Conservation (phyloP, 441 rosid genomes). For the Pelargonium fulgidum region DNA sequence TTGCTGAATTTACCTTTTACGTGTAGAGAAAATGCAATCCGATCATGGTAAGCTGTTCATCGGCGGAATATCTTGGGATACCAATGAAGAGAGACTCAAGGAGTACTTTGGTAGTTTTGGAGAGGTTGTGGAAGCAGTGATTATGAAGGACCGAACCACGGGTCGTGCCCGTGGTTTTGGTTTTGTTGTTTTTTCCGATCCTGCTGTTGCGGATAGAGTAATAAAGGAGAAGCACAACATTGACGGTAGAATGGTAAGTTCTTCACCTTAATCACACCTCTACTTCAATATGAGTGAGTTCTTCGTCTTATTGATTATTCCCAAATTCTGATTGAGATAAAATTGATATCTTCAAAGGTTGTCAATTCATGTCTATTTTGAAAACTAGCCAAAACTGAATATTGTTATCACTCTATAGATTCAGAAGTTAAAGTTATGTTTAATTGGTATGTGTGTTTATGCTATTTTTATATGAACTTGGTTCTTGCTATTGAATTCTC, state of each 20-base stretch:
- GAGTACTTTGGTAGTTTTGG: slow-evolving; percentile 81
- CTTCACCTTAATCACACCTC: background rate
- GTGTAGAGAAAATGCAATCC: slow-evolving; percentile 59
- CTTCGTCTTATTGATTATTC: slow-evolving; percentile 18
- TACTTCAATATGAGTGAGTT: background rate
- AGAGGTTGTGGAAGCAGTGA: slow-evolving; percentile 89
- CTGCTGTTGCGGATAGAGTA: slow-evolving; percentile 81
- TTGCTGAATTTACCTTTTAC: slow-evolving; percentile 15
- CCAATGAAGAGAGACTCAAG: slow-evolving; percentile 83
- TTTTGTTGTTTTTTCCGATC: slow-evolving; percentile 85
- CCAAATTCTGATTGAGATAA: slow-evolving; percentile 32
- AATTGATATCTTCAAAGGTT: slow-evolving; percentile 18
- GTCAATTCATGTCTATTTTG: slow-evolving; percentile 27
- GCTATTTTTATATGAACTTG: slow-evolving; percentile 15
- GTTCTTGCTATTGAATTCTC: slow-evolving; percentile 23
- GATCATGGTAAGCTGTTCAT: slow-evolving; percentile 88
- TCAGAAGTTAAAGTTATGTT: slow-evolving; percentile 15
- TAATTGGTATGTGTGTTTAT: background rate
- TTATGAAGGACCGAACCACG: slow-evolving; percentile 93
- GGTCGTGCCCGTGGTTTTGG: slow-evolving; percentile 99
- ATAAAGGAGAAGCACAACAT: slow-evolving; percentile 72
- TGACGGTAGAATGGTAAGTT: slow-evolving; percentile 83
- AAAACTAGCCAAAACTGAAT: slow-evolving; percentile 23
- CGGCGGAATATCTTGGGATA: slow-evolving; percentile 99
- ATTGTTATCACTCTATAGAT: slow-evolving; percentile 13